phyloP scores from a whole-genome alignment of 768 basidiomycete genomes.

The Trametes cinnabarina region DNA sequence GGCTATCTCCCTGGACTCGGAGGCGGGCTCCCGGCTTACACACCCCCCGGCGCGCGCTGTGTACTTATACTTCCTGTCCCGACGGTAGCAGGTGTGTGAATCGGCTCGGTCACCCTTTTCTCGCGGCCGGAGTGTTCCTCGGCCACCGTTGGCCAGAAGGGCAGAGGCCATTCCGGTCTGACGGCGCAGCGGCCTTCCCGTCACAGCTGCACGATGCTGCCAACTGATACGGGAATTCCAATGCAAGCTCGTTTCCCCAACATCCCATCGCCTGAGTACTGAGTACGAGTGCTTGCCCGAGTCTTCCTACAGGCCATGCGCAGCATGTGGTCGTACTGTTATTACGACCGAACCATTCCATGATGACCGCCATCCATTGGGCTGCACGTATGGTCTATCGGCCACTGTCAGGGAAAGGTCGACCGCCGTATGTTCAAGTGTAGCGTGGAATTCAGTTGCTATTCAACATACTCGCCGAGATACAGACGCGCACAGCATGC shows the following conservation, averaged over 20 bases:
- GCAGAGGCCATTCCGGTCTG: neutral
- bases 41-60: slow-evolving; percentile 13
- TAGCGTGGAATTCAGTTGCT: slow-evolving; percentile 12
- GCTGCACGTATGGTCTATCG: neutral
- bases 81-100: slow-evolving; percentile 22
- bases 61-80: slow-evolving; percentile 10
- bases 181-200: slow-evolving; percentile 18
- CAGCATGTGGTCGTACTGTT: slow-evolving; percentile 12
- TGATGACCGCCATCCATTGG: slow-evolving; percentile 3
- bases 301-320: slow-evolving; percentile 6
- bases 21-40: slow-evolving; percentile 8
- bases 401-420: slow-evolving; percentile 5
- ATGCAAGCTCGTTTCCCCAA: slow-evolving; percentile 14
- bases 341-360: slow-evolving; percentile 13
- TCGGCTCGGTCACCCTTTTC: slow-evolving; percentile 3
- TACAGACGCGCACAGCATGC: slow-evolving; percentile 18
- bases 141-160: slow-evolving; percentile 10
- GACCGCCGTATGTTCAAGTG: slow-evolving; percentile 9
- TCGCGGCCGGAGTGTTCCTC: slow-evolving; percentile 16
- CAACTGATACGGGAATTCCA: slow-evolving; percentile 18
- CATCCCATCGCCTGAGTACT: neutral
- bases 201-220: slow-evolving; percentile 11
- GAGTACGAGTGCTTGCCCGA: neutral
- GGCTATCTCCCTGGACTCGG: neutral
- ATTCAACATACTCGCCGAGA: neutral